Evolutionary conservation across 140 eudicot species (phyloP).

Genomic region (Oenanthe javanica): DNA sequence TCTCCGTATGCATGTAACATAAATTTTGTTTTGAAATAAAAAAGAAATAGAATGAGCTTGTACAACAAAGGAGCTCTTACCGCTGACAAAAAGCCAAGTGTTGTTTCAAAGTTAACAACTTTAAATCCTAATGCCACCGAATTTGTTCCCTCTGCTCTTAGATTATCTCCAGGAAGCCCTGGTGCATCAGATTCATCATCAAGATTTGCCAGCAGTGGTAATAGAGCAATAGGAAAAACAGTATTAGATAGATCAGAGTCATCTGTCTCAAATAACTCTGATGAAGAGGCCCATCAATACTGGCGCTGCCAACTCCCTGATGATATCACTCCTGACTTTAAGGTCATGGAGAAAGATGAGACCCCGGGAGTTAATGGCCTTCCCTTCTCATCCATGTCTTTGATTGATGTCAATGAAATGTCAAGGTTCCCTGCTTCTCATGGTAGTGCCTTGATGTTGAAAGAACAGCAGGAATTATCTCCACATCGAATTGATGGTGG

Average conservation of each 20-base stretch:
- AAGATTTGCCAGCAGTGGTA: constrained; percentile 25
- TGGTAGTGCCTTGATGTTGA: constrained; percentile 33
- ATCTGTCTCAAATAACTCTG: constrained; percentile 64
- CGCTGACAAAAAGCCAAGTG: constrained; percentile 39
- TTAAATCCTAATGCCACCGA: constrained; percentile 84
- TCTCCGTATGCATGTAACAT: constrained; percentile 19
- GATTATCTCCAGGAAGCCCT: constrained; percentile 38
- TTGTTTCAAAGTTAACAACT: constrained; percentile 33
- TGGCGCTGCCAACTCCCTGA: constrained; percentile 95
- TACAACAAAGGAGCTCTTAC: constrained; percentile 49
- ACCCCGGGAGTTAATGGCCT: constrained; percentile 38
- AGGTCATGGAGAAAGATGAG: constrained; percentile 47
- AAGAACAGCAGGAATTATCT: constrained; percentile 40
- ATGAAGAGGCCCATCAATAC: constrained; percentile 80
- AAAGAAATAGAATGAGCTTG: constrained; percentile 44
- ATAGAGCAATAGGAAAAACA: constrained; percentile 48
- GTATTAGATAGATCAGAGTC: constrained; percentile 72
- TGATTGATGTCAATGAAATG: constrained; percentile 37
- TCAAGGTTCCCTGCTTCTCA: constrained; percentile 32
- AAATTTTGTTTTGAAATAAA: constrained; percentile 12
- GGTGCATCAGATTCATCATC: constrained; percentile 27
- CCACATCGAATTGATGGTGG: constrained; percentile 32
- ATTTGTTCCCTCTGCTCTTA: constrained; percentile 74
- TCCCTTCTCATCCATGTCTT: constrained; percentile 54
- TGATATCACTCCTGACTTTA: constrained; percentile 88